Conservation (phyloP, 352 stramenopile genomes). For the Globisporangium rhizosaccharum region DNA sequence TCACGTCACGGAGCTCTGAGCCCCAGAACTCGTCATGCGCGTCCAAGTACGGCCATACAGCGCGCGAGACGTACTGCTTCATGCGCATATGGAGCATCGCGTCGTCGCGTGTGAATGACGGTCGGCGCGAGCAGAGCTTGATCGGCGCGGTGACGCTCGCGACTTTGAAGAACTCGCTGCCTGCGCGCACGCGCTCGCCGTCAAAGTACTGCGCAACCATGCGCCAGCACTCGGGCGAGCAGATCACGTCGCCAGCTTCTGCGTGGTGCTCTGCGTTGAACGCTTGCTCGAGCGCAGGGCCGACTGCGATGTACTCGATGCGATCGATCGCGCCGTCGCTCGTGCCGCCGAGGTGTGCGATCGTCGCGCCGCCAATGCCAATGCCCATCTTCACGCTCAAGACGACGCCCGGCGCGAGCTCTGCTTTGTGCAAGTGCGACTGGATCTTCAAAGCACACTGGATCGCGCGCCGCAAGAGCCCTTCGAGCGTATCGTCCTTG, state of each 20-base stretch:
- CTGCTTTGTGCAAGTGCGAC: slow-evolving; percentile 79
- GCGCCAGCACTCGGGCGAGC: slow-evolving; percentile 78
- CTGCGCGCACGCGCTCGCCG: slow-evolving; percentile 28
- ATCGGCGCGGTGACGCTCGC: slow-evolving; percentile 49
- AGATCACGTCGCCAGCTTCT: slow-evolving; percentile 87
- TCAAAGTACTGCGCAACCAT: slow-evolving; percentile 62
- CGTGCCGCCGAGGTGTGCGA: slow-evolving; percentile 87
- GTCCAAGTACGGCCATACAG: slow-evolving; percentile 90
- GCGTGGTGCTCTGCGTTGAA: slow-evolving; percentile 88
- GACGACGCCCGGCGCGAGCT: slow-evolving; percentile 79
- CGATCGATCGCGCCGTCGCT: slow-evolving; percentile 72
- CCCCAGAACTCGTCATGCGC: slow-evolving; percentile 92
- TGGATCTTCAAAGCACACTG: slow-evolving; percentile 91
- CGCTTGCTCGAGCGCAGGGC: slow-evolving; percentile 87
- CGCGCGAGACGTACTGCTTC: slow-evolving; percentile 89
- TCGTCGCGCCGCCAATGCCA: slow-evolving; percentile 81
- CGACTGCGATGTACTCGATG: slow-evolving; percentile 91
- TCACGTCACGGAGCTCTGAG: slow-evolving; percentile 88
- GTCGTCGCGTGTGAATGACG: slow-evolving; percentile 77
- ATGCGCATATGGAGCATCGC: slow-evolving; percentile 79
- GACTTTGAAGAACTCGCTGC: slow-evolving; percentile 54
- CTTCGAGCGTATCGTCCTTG: slow-evolving; percentile 86
- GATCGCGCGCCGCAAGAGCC: slow-evolving; percentile 66
- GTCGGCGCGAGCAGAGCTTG: slow-evolving; percentile 56
- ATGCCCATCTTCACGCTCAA: slow-evolving; percentile 95